phyloP scores from a whole-genome alignment of 164 flowering plant species.

The Nymphaea colorata region DNA sequence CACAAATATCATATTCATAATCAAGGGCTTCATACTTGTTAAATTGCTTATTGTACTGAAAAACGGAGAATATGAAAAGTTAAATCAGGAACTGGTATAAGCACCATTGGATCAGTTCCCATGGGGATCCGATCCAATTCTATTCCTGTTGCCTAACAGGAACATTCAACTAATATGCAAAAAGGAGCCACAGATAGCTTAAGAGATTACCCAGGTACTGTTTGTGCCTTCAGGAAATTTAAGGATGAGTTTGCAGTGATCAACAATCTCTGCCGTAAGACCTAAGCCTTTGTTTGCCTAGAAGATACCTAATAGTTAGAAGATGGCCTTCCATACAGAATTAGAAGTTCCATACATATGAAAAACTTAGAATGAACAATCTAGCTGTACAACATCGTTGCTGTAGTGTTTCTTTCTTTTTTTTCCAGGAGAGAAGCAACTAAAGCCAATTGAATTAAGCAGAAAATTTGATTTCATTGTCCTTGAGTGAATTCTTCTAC shows the following conservation, averaged over 20 bases:
- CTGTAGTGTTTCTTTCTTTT: neutral
- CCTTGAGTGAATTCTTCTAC: neutral
- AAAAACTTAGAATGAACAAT: neutral
- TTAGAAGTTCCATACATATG: neutral
- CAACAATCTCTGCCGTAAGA: constrained; percentile 72
- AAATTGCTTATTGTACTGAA: constrained; percentile 81
- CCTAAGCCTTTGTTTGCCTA: constrained; percentile 96
- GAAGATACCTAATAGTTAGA: constrained; percentile 8
- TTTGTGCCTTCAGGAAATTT: constrained; percentile 91
- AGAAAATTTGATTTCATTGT: too few relatives aligned
- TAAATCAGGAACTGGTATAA: neutral
- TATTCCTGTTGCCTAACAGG: too few relatives aligned
- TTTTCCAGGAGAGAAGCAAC: neutral
- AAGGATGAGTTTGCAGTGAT: constrained; percentile 82
- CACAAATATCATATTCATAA: constrained; percentile 83
- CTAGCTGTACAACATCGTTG: neutral
- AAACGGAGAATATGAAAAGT: neutral
- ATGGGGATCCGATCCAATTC: too few relatives aligned
- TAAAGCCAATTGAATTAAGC: neutral
- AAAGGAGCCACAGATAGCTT: constrained; percentile 1
- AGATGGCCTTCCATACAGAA: neutral
- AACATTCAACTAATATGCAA: neutral
- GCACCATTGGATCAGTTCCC: too few relatives aligned
- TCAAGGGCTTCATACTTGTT: constrained; percentile 76
- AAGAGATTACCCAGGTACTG: constrained; percentile 79